phyloP scores from a whole-genome alignment of 441 rosid genomes.

The Jatropha podagrica region DNA sequence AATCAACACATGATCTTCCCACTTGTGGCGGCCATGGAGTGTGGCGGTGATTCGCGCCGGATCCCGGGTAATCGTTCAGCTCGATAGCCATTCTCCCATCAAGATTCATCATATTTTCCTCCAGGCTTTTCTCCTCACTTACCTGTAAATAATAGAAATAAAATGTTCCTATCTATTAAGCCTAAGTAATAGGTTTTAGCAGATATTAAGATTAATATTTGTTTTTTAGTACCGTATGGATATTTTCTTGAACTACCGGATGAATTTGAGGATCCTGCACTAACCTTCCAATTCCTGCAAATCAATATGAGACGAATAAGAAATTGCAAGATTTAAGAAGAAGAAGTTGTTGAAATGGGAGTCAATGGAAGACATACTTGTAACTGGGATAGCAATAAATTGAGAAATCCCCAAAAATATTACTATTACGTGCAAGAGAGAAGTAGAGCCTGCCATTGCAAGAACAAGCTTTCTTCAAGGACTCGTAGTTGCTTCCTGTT shows the following conservation, averaged over 20 bases:
- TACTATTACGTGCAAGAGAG: slow-evolving; percentile 33
- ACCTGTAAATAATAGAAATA: slow-evolving; percentile 18
- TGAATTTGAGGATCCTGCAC: slow-evolving; percentile 13
- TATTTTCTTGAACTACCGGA: slow-evolving; percentile 1
- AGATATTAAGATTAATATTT: not conserved
- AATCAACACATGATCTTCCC: slow-evolving; percentile 29
- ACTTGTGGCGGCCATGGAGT: slow-evolving; percentile 52
- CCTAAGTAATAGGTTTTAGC: not conserved
- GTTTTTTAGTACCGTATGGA: slow-evolving; percentile 8
- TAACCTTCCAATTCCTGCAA: slow-evolving; percentile 37
- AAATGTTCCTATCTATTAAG: slow-evolving; percentile 1
- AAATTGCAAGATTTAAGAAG: not conserved
- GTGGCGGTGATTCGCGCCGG: slow-evolving; percentile 86
- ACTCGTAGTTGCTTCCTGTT: not conserved
- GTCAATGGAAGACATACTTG: slow-evolving; percentile 34
- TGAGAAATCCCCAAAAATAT: slow-evolving; percentile 42
- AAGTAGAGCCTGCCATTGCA: slow-evolving; percentile 41
- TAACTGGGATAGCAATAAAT: slow-evolving; percentile 45
- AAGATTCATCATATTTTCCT: slow-evolving; percentile 15
- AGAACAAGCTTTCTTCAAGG: slow-evolving; percentile 7
- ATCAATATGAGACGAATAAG: not conserved
- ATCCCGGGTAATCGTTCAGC: slow-evolving; percentile 75
- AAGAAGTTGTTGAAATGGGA: not conserved
- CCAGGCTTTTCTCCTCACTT: slow-evolving; percentile 20
- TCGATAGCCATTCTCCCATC: slow-evolving; percentile 42